phyloP scores from a whole-genome alignment of 1,139 yeast genomes.

The Candida dubliniensis region DNA sequence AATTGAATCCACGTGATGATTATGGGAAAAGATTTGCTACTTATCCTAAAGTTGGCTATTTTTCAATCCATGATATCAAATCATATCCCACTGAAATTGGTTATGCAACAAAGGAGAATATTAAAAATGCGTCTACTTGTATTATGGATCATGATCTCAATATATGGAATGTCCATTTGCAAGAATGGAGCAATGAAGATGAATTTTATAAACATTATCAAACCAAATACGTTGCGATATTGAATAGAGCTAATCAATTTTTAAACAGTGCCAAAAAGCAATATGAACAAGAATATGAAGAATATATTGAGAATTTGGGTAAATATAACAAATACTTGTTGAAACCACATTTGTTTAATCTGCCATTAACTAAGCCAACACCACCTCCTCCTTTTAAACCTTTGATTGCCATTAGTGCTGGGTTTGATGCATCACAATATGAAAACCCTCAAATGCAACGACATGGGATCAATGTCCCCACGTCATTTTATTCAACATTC shows the following conservation, averaged over 20 bases:
- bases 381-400: slow-evolving; percentile 65
- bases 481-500: slow-evolving; percentile 72
- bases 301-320: slow-evolving; percentile 27
- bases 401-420: slow-evolving; percentile 73
- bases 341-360: slow-evolving; percentile 31
- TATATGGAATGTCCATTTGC: slow-evolving; percentile 83
- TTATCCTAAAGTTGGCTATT: slow-evolving; percentile 74
- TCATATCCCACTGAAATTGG: slow-evolving; percentile 85
- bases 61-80: slow-evolving; percentile 81
- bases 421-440: slow-evolving; percentile 86
- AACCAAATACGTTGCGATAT: slow-evolving; percentile 58
- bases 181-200: slow-evolving; percentile 59
- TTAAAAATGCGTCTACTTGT: slow-evolving; percentile 79
- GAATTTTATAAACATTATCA: slow-evolving; percentile 69
- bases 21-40: slow-evolving; percentile 54
- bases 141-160: slow-evolving; percentile 76
- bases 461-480: slow-evolving; percentile 81
- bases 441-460: slow-evolving; percentile 85
- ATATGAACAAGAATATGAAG: slow-evolving; percentile 40
- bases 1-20: slow-evolving; percentile 43
- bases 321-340: slow-evolving; percentile 29
- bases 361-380: slow-evolving; percentile 26
- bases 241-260: slow-evolving; percentile 70
- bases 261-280: slow-evolving; percentile 51
- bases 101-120: slow-evolving; percentile 68